Conservation (phyloP, 345 rosid genomes). For the Ceriops decandra region DNA sequence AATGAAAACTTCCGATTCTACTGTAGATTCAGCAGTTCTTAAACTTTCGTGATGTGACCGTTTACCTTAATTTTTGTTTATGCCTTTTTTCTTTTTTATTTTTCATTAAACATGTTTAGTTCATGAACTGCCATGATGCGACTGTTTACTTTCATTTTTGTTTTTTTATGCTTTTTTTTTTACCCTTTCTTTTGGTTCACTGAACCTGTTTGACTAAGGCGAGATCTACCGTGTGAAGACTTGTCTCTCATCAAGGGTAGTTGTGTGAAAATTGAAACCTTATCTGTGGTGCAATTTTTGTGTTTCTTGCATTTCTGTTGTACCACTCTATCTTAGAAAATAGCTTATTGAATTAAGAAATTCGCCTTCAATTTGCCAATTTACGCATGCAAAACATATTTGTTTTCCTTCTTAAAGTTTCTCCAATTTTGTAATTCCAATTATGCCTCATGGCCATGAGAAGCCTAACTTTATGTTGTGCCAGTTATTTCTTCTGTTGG, state of each 20-base stretch:
- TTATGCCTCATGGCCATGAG: conserved; percentile 8
- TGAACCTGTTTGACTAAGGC: conserved; percentile 19
- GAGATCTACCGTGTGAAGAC: conserved; percentile 37
- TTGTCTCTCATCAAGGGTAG: conserved; percentile 12
- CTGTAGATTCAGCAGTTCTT: conserved; percentile 18
- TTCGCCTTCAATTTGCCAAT: too few species aligned
- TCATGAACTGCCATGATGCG: conserved; percentile 4
- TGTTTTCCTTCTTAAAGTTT: neutral
- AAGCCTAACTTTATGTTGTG: conserved; percentile 16
- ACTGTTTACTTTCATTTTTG: conserved; percentile 25
- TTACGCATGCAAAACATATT: too few species aligned
- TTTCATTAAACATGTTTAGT: conserved; percentile 5
- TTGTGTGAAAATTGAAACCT: neutral
- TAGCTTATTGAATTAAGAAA: neutral
- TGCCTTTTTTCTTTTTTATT: too few species aligned
- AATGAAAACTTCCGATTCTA: conserved; percentile 14
- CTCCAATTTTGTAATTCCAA: neutral
- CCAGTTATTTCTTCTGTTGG: conserved; percentile 15
- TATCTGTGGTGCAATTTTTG: conserved; percentile 16
- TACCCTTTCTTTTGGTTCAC: conserved; percentile 1
- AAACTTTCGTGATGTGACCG: neutral
- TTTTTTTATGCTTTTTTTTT: conserved; percentile 2
- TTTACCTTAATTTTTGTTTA: too few species aligned
- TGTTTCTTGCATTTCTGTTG: conserved; percentile 6
- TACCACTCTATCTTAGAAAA: too few species aligned